A percentile compares a stretch with the other conserved stretches of the same genome.
Conservation (phyloP, 768 basidiomycete genomes). For the Pisolithus orientalis region DNA sequence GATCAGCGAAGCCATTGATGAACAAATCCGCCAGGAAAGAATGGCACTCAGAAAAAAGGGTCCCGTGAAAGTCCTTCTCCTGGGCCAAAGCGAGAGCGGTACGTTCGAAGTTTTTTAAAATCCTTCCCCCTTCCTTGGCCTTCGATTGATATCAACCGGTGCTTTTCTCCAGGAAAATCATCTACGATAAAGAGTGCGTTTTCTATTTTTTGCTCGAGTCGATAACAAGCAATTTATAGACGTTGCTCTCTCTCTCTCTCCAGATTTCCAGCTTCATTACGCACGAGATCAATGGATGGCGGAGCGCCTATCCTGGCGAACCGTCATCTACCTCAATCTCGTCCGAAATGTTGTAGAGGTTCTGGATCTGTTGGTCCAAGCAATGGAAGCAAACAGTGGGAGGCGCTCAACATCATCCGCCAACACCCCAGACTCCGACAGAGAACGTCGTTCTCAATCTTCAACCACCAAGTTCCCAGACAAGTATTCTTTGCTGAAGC, state of each 20-base stretch:
- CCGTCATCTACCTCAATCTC: conserved; percentile 73
- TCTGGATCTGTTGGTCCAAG: conserved; percentile 48
- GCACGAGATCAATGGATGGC: conserved; percentile 63
- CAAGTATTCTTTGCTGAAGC: conserved; percentile 53
- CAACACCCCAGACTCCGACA: conserved; percentile 6
- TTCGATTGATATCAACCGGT: too few relatives aligned
- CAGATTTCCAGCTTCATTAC: conserved; percentile 72
- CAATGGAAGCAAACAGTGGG: conserved; percentile 39
- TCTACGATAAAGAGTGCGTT: conserved; percentile 69
- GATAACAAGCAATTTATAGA: not conserved
- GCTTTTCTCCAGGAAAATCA: conserved; percentile 44
- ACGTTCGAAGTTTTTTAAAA: conserved; percentile 7
- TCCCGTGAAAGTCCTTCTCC: conserved; percentile 67
- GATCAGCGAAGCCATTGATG: conserved; percentile 72
- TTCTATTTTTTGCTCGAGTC: not conserved
- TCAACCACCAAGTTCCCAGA: conserved; percentile 44
- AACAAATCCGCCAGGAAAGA: conserved; percentile 57
- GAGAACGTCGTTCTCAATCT: conserved; percentile 7
- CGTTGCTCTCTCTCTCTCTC: not conserved
- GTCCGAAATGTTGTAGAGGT: conserved; percentile 65
- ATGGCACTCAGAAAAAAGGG: conserved; percentile 52
- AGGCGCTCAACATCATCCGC: conserved; percentile 12
- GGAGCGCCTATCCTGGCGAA: conserved; percentile 64
- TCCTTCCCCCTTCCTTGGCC: not conserved
- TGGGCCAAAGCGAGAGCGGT: conserved; percentile 76